Evolutionary conservation across 1,284 basidiomycete genomes (phyloP).

Genomic region (Puccinia polysora): DNA sequence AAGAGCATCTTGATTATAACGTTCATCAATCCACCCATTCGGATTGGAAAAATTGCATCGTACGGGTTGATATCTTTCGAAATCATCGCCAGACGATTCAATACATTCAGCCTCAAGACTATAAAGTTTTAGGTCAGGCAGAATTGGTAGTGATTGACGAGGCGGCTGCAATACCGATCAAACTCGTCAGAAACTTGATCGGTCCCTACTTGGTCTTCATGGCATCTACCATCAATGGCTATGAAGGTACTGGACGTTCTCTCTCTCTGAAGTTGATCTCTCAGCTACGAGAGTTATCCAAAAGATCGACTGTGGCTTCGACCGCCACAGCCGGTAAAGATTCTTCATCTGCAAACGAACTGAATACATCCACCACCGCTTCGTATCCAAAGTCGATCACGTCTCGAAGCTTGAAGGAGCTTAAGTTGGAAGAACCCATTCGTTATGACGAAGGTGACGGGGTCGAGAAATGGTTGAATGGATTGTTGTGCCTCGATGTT

Average conservation of each 20-base stretch:
- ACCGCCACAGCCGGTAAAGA: constrained; percentile 55
- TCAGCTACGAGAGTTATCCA: constrained; percentile 83
- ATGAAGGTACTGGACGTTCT: constrained; percentile 96
- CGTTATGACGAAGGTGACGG: constrained; percentile 82
- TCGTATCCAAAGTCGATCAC: constrained; percentile 17
- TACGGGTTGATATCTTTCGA: constrained; percentile 90
- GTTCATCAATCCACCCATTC: constrained; percentile 82
- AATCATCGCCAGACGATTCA: constrained; percentile 86
- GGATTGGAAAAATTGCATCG: constrained; percentile 92
- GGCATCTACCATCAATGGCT: constrained; percentile 97
- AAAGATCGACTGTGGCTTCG: constrained; percentile 54
- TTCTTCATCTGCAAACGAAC: constrained; percentile 51
- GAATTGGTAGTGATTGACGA: constrained; percentile 98
- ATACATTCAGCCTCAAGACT: constrained; percentile 97
- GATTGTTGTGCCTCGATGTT: constrained; percentile 88
- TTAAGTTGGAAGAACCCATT: constrained; percentile 91
- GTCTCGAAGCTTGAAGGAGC: constrained; percentile 73
- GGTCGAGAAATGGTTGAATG: constrained; percentile 92
- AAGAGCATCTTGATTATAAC: constrained; percentile 96
- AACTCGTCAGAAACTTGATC: constrained; percentile 86
- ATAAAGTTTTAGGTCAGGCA: constrained; percentile 93
- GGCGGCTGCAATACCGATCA: constrained; percentile 94
- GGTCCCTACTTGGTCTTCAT: constrained; percentile 98
- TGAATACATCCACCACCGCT: constrained; percentile 48
- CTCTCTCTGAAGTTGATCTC: constrained; percentile 96